Percentiles rank a stretch among this genome's conserved stretches.
phyloP scores from a whole-genome alignment of 2,329 filamentous ascomycete species.

The Pezicula neosporulosa region DNA sequence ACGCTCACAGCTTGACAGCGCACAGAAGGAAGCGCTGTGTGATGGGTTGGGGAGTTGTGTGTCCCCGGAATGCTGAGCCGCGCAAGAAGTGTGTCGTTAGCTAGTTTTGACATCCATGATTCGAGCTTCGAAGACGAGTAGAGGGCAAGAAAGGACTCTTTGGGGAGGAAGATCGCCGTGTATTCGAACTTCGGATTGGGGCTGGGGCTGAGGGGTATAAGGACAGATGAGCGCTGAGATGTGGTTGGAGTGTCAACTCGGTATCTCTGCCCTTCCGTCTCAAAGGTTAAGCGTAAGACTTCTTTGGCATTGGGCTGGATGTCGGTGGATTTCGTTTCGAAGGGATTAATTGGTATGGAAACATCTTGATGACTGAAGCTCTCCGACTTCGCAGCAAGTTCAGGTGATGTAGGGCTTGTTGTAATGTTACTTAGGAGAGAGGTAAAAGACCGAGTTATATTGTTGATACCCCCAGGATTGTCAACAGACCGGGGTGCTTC shows the following conservation, averaged over 20 bases:
- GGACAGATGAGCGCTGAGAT: conserved; percentile 53
- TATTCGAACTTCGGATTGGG: conserved; percentile 51
- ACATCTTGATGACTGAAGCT: conserved; percentile 61
- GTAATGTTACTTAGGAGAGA: conserved; percentile 41
- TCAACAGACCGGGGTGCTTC: conserved; percentile 41
- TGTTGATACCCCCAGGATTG: conserved; percentile 28
- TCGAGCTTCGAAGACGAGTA: conserved; percentile 68
- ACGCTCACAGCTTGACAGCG: conserved; percentile 84
- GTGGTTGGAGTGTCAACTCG: conserved; percentile 69
- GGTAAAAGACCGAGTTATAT: conserved; percentile 43
- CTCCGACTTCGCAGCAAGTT: conserved; percentile 48
- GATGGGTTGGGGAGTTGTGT: conserved; percentile 86
- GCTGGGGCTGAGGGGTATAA: conserved; percentile 52
- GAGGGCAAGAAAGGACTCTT: conserved; percentile 55
- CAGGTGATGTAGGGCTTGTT: conserved; percentile 28
- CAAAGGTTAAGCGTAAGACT: conserved; percentile 71
- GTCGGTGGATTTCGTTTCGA: conserved; percentile 60
- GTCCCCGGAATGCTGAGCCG: conserved; percentile 89
- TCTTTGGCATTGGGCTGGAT: conserved; percentile 60
- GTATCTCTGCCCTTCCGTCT: conserved; percentile 61
- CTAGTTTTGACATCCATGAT: conserved; percentile 78
- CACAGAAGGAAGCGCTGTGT: conserved; percentile 84
- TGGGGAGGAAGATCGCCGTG: conserved; percentile 63
- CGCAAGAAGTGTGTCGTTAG: conserved; percentile 69
- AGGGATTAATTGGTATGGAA: conserved; percentile 62